A percentile compares a stretch with the other conserved stretches of the same genome.
Conservation (phyloP, 169 alveolate genomes). For the Babesia bigemina region DNA sequence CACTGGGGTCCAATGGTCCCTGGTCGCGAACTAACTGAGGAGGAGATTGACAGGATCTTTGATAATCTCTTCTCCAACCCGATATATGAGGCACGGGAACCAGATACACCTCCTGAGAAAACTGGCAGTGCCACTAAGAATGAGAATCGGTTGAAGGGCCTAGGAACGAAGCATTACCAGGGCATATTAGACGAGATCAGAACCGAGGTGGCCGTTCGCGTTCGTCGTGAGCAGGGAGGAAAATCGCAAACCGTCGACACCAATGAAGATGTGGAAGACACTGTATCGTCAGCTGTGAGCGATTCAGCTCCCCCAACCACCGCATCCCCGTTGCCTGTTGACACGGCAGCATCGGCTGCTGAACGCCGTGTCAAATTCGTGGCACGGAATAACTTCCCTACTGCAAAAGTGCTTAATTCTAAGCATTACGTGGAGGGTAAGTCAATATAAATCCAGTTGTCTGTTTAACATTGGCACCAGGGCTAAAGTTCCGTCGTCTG, state of each 20-base stretch:
- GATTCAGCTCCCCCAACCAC: not conserved
- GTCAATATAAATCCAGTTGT: not conserved
- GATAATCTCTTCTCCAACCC: constrained; percentile 50
- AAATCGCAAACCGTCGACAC: not conserved
- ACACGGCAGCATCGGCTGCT: not conserved
- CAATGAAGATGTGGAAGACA: not conserved
- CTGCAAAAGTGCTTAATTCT: constrained; percentile 26
- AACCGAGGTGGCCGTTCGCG: constrained; percentile 24
- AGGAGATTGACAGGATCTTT: constrained; percentile 11
- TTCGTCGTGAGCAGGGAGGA: constrained; percentile 15
- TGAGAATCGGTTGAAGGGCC: constrained; percentile 30
- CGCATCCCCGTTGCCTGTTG: not conserved
- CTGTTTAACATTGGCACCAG: constrained; percentile 9
- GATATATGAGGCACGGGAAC: constrained; percentile 18
- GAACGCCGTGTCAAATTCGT: constrained; percentile 1
- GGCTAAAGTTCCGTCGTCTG: constrained; percentile 71
- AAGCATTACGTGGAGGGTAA: constrained; percentile 45
- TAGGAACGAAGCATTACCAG: constrained; percentile 45
- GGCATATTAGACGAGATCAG: constrained; percentile 45
- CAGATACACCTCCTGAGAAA: not conserved
- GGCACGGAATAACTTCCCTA: constrained; percentile 24
- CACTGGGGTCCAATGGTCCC: constrained; percentile 37
- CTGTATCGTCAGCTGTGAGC: not conserved
- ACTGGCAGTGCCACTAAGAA: constrained; percentile 2
- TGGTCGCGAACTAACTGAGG: constrained; percentile 22